Conservation (phyloP, 2,329 filamentous ascomycete species). For the Xylaria sp. region DNA sequence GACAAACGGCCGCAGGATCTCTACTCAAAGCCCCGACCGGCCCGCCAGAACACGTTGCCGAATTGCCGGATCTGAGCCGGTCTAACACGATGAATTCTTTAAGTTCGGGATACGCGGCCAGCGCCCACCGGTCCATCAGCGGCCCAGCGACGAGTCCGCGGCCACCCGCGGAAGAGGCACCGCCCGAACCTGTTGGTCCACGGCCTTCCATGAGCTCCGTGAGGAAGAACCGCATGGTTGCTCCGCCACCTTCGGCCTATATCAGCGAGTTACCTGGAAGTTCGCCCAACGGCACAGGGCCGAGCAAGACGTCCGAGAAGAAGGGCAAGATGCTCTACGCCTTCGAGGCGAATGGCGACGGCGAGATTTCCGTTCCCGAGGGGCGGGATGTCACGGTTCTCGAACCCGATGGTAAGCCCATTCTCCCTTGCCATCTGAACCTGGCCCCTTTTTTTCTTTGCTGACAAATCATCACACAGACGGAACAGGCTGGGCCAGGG, state of each 20-base stretch:
- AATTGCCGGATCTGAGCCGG: conserved; percentile 70
- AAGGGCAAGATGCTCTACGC: conserved; percentile 87
- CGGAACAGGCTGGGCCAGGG: conserved; percentile 88
- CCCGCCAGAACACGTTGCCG: conserved; percentile 56
- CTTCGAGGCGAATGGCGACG: conserved; percentile 79
- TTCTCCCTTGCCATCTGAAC: neutral
- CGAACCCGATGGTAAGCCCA: conserved; percentile 80
- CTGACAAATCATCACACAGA: conserved; percentile 56
- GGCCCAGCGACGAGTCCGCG: conserved; percentile 49
- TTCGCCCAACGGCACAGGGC: conserved; percentile 47
- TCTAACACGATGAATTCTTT: conserved; percentile 89
- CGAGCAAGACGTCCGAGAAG: conserved; percentile 51
- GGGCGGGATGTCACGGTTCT: conserved; percentile 77
- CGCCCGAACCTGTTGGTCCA: conserved; percentile 47
- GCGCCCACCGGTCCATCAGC: conserved; percentile 75
- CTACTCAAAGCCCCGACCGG: conserved; percentile 53
- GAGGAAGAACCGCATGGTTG: conserved; percentile 74
- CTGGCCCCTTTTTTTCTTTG: conserved; percentile 30
- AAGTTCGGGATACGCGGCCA: conserved; percentile 84
- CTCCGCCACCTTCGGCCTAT: conserved; percentile 84
- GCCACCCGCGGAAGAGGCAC: conserved; percentile 55
- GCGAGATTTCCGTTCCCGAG: conserved; percentile 79
- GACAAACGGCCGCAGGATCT: conserved; percentile 76
- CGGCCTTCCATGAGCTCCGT: conserved; percentile 55
- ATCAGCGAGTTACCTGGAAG: conserved; percentile 67